A percentile compares a stretch with the other conserved stretches of the same genome.
These are phyloP conservation scores for Cocos nucifera DNA, from an alignment of 176 grass and related monocot species.

Conservation along the genomic window DNA sequence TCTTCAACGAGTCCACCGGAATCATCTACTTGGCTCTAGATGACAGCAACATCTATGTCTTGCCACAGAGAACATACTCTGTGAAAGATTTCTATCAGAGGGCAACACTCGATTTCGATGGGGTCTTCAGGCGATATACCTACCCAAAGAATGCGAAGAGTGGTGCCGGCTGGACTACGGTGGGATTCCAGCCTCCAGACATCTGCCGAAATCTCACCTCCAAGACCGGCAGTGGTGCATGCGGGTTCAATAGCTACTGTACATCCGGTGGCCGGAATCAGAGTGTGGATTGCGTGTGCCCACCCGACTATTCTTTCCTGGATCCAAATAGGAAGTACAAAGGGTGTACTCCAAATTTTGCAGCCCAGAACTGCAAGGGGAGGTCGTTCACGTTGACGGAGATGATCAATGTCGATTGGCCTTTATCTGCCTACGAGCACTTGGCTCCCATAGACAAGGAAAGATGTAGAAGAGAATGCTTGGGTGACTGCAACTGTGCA, in stretches of 20 bases:
- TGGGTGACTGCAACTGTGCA: background rate
- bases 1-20: constrained; percentile 31
- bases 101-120: constrained; percentile 45
- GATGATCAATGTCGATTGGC: background rate
- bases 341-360: constrained; percentile 42
- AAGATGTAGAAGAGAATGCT: background rate
- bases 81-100: constrained; percentile 34
- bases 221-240: constrained; percentile 9
- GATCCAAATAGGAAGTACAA: constrained; percentile 17
- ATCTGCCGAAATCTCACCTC: constrained; percentile 4
- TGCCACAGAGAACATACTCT: background rate
- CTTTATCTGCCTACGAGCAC: background rate
- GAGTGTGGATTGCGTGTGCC: constrained; percentile 29
- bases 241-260: constrained; percentile 36
- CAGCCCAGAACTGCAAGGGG: constrained; percentile 29
- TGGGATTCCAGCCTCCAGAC: constrained; percentile 6
- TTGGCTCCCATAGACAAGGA: background rate
- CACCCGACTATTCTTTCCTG: constrained; percentile 26
- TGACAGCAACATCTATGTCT: constrained; percentile 1
- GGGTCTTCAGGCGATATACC: constrained; percentile 41
- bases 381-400: constrained; percentile 8
- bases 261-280: background rate
- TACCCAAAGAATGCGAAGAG: constrained; percentile 24
- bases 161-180: constrained; percentile 17
- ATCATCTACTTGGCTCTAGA: constrained; percentile 14